Percentiles rank a stretch among this genome's conserved stretches.
Conservation (phyloP, 140 eudicot genomes). For the Oenanthe javanica region DNA sequence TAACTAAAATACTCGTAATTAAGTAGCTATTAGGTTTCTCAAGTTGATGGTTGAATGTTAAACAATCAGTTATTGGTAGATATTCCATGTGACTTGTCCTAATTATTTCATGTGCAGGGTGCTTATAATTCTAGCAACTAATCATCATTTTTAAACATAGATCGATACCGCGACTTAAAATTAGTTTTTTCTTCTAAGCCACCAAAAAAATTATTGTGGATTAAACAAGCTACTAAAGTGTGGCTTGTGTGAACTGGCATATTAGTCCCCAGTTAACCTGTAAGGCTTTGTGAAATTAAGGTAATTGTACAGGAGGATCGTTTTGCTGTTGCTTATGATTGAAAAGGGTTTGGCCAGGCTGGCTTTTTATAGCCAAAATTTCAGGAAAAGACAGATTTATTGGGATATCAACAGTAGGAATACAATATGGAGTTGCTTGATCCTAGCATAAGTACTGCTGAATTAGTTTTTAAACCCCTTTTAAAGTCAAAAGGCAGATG, state of each 20-base stretch:
- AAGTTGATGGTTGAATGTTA: slow-evolving; percentile 14
- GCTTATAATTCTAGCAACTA: slow-evolving; percentile 21
- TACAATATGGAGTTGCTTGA: slow-evolving; percentile 25
- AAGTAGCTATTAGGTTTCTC: background rate
- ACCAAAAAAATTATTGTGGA: background rate
- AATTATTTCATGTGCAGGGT: slow-evolving; percentile 35
- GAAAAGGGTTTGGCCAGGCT: background rate
- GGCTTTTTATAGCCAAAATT: background rate
- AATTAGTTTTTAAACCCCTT: background rate
- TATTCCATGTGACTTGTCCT: slow-evolving; percentile 34
- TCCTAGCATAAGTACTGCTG: slow-evolving; percentile 19
- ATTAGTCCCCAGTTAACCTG: slow-evolving; percentile 3
- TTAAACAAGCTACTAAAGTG: slow-evolving; percentile 9
- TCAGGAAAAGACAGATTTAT: slow-evolving; percentile 30
- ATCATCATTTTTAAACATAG: background rate
- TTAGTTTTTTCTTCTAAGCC: background rate
- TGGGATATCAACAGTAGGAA: slow-evolving; percentile 24
- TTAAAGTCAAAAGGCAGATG: slow-evolving; percentile 24
- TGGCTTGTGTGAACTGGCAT: slow-evolving; percentile 6
- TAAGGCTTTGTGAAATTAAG: slow-evolving; percentile 2
- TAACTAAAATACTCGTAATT: background rate
- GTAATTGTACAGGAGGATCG: background rate
- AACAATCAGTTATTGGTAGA: slow-evolving; percentile 27
- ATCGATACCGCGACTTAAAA: background rate
- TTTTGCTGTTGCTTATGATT: slow-evolving; percentile 6